Evolutionary conservation across 2,329 filamentous ascomycete species (phyloP).

Genomic region (Bipolaris cookei): DNA sequence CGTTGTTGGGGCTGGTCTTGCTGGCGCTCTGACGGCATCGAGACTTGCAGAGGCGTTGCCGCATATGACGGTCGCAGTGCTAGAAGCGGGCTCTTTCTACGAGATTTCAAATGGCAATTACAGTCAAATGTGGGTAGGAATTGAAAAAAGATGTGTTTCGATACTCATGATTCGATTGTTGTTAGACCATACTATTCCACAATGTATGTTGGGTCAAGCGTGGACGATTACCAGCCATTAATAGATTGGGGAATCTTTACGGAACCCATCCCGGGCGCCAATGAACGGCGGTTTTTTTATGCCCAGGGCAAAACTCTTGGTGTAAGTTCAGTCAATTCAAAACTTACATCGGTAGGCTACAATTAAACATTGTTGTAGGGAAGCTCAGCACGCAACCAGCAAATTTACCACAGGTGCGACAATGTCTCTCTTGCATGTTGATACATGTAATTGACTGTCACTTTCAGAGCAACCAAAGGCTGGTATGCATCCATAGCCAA

Average conservation of each 20-base stretch:
- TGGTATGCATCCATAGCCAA: conserved; percentile 22
- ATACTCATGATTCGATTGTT: neutral
- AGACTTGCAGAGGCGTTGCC: conserved; percentile 24
- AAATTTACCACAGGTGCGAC: conserved; percentile 29
- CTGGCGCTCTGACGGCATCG: conserved; percentile 29
- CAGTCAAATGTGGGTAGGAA: conserved; percentile 24
- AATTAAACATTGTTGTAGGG: neutral
- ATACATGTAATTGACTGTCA: neutral
- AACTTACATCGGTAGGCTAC: too few species aligned
- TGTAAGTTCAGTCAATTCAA: conserved; percentile 3
- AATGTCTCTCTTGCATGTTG: neutral
- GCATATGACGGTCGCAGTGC: conserved; percentile 25
- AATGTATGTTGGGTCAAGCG: conserved; percentile 15
- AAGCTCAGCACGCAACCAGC: conserved; percentile 34
- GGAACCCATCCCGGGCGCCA: conserved; percentile 25
- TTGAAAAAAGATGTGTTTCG: neutral
- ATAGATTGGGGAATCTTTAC: conserved; percentile 39
- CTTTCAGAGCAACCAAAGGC: conserved; percentile 14
- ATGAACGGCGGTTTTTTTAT: conserved; percentile 29
- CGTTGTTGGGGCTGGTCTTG: conserved; percentile 34
- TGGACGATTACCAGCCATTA: conserved; percentile 32
- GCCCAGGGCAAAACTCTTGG: conserved; percentile 36
- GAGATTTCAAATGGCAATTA: conserved; percentile 34
- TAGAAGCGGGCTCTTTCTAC: conserved; percentile 39
- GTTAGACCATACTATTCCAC: conserved; percentile 21